Evolutionary conservation across 768 basidiomycete genomes (phyloP), one percentile per base, ranked within the genome.

Genomic region (Leccinum boreale): DNA sequence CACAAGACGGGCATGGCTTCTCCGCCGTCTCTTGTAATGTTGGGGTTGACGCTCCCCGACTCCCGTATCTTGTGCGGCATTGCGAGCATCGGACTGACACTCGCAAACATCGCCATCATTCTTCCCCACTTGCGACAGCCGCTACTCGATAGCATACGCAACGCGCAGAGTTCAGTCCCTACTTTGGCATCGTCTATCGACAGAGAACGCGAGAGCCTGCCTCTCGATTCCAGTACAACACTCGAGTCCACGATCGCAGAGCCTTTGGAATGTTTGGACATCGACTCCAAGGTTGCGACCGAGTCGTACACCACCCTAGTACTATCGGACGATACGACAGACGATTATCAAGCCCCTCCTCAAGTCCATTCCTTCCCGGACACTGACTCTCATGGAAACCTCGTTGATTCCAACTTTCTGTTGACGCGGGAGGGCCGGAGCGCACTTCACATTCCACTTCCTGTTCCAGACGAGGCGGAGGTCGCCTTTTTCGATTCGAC

Each of bases 51-150:
- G 48, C 67, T 70, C 47, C 67, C 67, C 5, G 59, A 69, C 53
- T 70, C 67, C 28, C 67, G 67, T 56, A 66, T 70, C 50, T 24
- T 69, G 24, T 55, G 29, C 11, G 67, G 67, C 17, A 51, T 68
- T 11, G 69, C 67, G 31, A 52, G 64, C 45, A 64, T 70, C 29
- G 67, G 67, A 5, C 46, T 69, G 55, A 70, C 67, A 4, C 66
- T 69, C 45, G 55, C 46, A 35, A 64, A 68, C 51, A 64, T 69
- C 46, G 69, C 57, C 56, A 33, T 54, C 50, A 61, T 70, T 55
- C 52, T 68, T 26, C 69, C 67, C 21, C 35, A 62, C 42, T 45
- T 69, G 36, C 66, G 67, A n/a, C 66, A 63, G 55, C 55, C 68
- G 28, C 23, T 64, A 12, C 57, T 64, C 17, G 54, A 66, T 47